Evolutionary conservation across 495 filamentous ascomycete species (phyloP).

Genomic region (Wilcoxina mikolae): DNA sequence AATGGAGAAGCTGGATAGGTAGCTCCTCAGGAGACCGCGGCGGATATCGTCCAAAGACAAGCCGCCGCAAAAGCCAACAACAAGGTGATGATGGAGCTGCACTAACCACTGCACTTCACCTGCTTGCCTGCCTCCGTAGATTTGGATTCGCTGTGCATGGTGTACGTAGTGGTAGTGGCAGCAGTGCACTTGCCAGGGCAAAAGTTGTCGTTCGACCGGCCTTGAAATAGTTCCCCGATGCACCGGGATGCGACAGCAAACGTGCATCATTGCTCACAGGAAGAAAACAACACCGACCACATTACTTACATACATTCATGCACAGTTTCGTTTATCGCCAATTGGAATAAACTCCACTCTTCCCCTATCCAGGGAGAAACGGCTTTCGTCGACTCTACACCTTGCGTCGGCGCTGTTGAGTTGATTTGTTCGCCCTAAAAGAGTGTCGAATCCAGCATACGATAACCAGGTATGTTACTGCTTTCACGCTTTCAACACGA

Average conservation of each 20-base stretch:
- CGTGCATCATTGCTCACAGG: not conserved
- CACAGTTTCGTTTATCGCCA: conserved; percentile 1
- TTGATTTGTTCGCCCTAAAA: no score
- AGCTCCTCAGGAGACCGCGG: no score
- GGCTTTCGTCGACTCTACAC: no score
- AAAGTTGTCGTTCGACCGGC: not conserved
- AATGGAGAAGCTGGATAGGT: no score
- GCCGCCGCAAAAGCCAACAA: no score
- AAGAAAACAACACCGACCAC: not conserved
- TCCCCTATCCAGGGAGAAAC: not conserved
- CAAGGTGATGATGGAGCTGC: no score
- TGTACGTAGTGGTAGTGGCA: not conserved
- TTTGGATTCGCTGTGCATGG: not conserved
- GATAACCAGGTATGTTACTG: no score
- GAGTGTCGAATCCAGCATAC: no score
- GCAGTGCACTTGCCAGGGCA: not conserved
- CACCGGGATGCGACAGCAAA: conserved; percentile 2
- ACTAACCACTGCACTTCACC: no score
- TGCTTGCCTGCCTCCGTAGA: not conserved
- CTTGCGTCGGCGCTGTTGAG: no score
- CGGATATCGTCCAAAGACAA: no score
- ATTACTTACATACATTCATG: not conserved
- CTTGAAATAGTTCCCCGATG: not conserved
- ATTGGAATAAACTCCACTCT: not conserved
- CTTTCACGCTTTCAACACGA: no score